Evolutionary conservation across 352 stramenopile species (phyloP).

Genomic region (Globisporangium radiosum): DNA sequence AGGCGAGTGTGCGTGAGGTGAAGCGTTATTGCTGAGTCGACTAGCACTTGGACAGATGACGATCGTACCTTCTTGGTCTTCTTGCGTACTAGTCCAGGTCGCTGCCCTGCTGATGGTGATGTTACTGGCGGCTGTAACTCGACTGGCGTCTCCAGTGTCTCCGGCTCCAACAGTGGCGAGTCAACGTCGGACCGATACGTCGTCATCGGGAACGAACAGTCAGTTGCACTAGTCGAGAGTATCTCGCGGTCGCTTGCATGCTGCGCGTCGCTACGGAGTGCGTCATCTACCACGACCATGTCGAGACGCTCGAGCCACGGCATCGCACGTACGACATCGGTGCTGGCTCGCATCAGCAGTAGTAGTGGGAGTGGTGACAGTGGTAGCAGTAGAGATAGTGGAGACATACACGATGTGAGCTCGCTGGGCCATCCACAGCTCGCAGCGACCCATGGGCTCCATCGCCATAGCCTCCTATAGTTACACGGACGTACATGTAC

Average conservation of each 20-base stretch:
- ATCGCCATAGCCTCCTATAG: neutral
- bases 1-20: no score
- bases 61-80: slow-evolving; percentile 12
- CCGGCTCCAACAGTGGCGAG: neutral
- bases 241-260: slow-evolving; percentile 25
- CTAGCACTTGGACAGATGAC: neutral
- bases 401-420: neutral
- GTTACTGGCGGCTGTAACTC: neutral
- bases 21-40: no score
- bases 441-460: no score
- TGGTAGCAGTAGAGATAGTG: no score
- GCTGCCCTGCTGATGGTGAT: neutral
- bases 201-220: slow-evolving; percentile 29
- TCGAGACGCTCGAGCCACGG: slow-evolving; percentile 53
- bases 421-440: no score
- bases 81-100: neutral
- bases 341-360: slow-evolving; percentile 8
- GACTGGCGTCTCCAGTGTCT: neutral
- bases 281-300: slow-evolving; percentile 30
- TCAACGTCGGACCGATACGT: slow-evolving; percentile 18
- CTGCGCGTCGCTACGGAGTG: slow-evolving; percentile 35
- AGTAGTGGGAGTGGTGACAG: no score
- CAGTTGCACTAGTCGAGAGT: slow-evolving; percentile 28
- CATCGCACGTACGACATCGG: slow-evolving; percentile 27
- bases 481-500: slow-evolving; percentile 30